Percentiles rank a stretch among this genome's conserved stretches.
Evolutionary conservation across 352 stramenopile species (phyloP).

Genomic region (Globisporangium carolinianum): DNA sequence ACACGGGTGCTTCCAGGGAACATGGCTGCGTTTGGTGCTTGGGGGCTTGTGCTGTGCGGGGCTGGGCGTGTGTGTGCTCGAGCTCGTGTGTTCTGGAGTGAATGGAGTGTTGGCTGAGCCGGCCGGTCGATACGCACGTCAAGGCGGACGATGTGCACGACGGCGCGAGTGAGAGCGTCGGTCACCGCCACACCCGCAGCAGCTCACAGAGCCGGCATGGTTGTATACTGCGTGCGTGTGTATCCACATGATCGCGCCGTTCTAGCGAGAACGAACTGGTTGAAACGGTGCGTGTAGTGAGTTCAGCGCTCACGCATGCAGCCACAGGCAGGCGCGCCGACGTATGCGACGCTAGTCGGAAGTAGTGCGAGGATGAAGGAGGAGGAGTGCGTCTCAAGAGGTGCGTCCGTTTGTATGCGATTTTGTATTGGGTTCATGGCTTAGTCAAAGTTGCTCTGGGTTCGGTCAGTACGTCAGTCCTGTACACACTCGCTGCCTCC

Average conservation of each 20-base stretch:
- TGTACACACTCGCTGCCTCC: too few relatives aligned
- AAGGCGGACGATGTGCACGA: too few relatives aligned
- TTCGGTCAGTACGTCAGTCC: too few relatives aligned
- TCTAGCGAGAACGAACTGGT: neutral
- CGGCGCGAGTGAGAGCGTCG: neutral
- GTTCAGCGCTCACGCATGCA: neutral
- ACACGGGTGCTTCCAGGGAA: neutral
- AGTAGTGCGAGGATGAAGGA: neutral
- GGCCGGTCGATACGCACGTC: neutral
- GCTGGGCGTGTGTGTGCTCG: conserved; percentile 1
- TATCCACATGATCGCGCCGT: neutral
- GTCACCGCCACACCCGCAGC: neutral
- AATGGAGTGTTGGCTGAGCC: neutral
- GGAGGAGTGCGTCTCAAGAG: neutral
- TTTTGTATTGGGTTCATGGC: too few relatives aligned
- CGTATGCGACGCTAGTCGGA: neutral
- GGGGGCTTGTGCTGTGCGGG: neutral
- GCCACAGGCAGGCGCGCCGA: neutral
- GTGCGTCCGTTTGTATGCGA: neutral
- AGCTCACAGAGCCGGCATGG: too few relatives aligned
- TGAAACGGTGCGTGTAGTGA: neutral
- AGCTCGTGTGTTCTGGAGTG: conserved; percentile 9
- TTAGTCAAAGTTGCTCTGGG: too few relatives aligned
- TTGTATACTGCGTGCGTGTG: neutral
- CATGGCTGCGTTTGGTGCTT: neutral